A percentile compares a stretch with the other conserved stretches of the same genome.
Evolutionary conservation across 306 rosid genomes (phyloP).

Genomic region (Cucumis cinereus): DNA sequence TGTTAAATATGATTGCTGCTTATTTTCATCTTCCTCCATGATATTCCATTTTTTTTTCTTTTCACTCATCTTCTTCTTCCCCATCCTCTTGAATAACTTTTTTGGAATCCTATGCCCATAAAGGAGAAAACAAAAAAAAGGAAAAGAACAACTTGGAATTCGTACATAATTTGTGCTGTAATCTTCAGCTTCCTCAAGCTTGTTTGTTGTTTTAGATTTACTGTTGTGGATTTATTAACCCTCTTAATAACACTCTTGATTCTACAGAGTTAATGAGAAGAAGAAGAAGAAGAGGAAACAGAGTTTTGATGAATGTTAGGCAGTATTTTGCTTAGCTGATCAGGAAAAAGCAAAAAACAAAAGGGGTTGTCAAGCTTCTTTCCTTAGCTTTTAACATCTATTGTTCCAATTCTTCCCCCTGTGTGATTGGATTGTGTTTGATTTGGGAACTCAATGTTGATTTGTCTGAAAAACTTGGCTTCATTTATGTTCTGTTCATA

Average conservation of each 20-base stretch:
- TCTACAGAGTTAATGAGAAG: neutral
- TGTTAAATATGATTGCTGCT: conserved; percentile 31
- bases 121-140: neutral
- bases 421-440: neutral
- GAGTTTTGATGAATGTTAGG: neutral
- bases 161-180: conserved; percentile 10
- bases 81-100: conserved; percentile 16
- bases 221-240: conserved; percentile 1
- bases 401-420: neutral
- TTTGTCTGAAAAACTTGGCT: neutral
- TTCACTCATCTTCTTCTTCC: neutral
- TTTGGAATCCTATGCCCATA: neutral
- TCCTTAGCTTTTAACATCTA: neutral
- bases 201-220: neutral
- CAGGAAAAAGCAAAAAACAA: neutral
- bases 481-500: neutral
- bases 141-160: neutral
- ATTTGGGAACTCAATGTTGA: neutral
- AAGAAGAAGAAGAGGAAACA: neutral
- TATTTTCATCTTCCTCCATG: neutral
- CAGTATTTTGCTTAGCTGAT: neutral
- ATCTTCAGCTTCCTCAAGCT: neutral
- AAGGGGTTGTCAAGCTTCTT: neutral
- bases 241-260: neutral
- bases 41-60: neutral